Conservation (phyloP, 2,329 filamentous ascomycete genomes). For the Curvularia verruculosa region DNA sequence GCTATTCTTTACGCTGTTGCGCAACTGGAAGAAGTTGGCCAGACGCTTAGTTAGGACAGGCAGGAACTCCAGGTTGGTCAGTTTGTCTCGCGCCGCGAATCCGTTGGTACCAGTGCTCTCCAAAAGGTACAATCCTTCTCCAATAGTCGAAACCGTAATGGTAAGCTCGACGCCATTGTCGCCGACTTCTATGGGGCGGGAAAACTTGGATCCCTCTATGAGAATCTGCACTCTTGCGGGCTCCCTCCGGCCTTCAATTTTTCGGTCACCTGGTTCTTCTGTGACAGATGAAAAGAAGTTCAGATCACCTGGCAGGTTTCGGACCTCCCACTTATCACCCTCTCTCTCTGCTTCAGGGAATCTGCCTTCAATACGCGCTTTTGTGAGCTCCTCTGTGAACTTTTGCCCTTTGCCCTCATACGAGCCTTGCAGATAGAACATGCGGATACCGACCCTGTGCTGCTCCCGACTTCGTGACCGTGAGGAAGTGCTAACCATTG, state of each 20-base stretch:
- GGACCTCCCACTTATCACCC: constrained; percentile 77
- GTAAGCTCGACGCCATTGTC: constrained; percentile 71
- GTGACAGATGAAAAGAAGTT: constrained; percentile 70
- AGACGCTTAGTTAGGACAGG: constrained; percentile 76
- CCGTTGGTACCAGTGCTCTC: constrained; percentile 71
- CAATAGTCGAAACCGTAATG: constrained; percentile 63
- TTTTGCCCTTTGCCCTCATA: constrained; percentile 80
- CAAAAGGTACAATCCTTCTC: constrained; percentile 63
- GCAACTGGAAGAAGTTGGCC: constrained; percentile 71
- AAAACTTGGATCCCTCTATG: constrained; percentile 72
- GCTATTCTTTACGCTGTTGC: constrained; percentile 71
- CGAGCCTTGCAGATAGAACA: constrained; percentile 72
- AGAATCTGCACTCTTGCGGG: constrained; percentile 74
- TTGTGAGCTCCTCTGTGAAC: constrained; percentile 83
- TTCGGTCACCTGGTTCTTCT: constrained; percentile 69
- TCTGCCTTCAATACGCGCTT: constrained; percentile 82
- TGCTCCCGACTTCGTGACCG: constrained; percentile 43
- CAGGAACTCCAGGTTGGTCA: constrained; percentile 74
- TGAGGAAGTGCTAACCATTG: constrained; percentile 30
- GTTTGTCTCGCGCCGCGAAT: constrained; percentile 73
- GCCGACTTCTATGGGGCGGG: constrained; percentile 57
- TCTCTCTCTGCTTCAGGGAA: constrained; percentile 86
- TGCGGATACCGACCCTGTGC: constrained; percentile 41
- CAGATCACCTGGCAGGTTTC: constrained; percentile 65
- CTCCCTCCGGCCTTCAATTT: constrained; percentile 68